Percentiles rank a stretch among this genome's conserved stretches.
Evolutionary conservation across 805 yeast species (phyloP).

Genomic region (Yamadazyma takamatsuzukensis): DNA sequence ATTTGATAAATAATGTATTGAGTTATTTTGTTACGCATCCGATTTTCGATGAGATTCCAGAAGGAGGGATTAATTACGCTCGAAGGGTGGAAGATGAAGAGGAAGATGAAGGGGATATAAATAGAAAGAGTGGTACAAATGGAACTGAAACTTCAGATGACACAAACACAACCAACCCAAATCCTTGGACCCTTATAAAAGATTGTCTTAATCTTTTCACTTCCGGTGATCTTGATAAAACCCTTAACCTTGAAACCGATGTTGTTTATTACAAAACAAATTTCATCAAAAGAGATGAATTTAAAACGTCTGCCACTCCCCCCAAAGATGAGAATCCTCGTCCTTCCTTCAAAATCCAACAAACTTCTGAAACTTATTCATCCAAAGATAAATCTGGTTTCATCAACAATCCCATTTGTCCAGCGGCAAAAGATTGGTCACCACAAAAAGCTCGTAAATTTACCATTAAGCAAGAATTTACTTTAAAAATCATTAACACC

Average conservation of each 20-base stretch:
- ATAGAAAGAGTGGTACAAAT: not conserved
- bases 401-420: constrained; percentile 28
- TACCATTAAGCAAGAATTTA: constrained; percentile 30
- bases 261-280: constrained; percentile 43
- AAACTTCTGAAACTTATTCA: constrained; percentile 12
- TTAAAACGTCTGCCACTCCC: constrained; percentile 3
- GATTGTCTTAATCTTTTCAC: constrained; percentile 31
- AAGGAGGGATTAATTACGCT: constrained; percentile 34
- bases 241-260: constrained; percentile 37
- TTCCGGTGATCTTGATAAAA: constrained; percentile 22
- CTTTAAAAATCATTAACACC: constrained; percentile 33
- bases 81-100: constrained; percentile 10
- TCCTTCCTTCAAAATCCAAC: constrained; percentile 32
- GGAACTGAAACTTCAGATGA: constrained; percentile 7
- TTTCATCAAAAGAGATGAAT: constrained; percentile 35
- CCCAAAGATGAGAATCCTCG: constrained; percentile 21
- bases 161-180: constrained; percentile 9
- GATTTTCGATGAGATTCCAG: constrained; percentile 43
- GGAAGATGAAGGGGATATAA: constrained; percentile 6
- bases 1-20: constrained; percentile 36
- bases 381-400: constrained; percentile 8
- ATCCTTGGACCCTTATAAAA: constrained; percentile 28
- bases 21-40: constrained; percentile 41
- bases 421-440: constrained; percentile 39
- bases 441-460: constrained; percentile 27